Evolutionary conservation across 345 rosid species (phyloP).

Genomic region (Hypericum perforatum): DNA sequence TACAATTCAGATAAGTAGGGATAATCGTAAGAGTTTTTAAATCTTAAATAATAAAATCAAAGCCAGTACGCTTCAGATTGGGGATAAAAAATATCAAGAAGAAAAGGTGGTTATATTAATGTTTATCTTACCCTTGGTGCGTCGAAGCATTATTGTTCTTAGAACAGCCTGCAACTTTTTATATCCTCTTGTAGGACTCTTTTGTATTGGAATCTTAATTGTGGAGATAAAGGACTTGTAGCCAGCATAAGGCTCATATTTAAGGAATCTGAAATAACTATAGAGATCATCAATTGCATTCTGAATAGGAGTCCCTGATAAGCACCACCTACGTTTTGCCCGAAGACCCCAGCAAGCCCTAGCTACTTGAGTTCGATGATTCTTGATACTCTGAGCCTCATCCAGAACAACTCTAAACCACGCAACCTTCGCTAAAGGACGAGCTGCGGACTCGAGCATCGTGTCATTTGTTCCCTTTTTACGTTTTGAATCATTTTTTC

Average conservation of each 20-base stretch:
- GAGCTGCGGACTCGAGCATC: conserved; percentile 40
- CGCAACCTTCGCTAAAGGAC: conserved; percentile 83
- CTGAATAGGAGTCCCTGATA: conserved; percentile 98
- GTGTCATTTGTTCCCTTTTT: conserved; percentile 39
- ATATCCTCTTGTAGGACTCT: conserved; percentile 56
- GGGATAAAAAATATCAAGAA: too few species aligned
- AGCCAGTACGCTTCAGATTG: too few species aligned
- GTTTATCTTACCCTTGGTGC: conserved; percentile 61
- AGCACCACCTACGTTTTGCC: conserved; percentile 97
- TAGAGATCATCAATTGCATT: conserved; percentile 94
- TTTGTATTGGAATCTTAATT: conserved; percentile 64
- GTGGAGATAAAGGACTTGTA: conserved; percentile 46
- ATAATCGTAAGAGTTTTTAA: too few species aligned
- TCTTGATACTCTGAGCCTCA: conserved; percentile 97
- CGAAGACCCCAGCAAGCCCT: conserved; percentile 99
- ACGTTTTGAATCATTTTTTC: conserved; percentile 40
- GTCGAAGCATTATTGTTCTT: conserved; percentile 91
- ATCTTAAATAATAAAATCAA: too few species aligned
- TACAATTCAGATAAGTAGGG: too few species aligned
- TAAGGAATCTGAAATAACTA: conserved; percentile 94
- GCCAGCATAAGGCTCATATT: conserved; percentile 69
- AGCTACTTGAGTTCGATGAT: conserved; percentile 91
- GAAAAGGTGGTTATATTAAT: too few species aligned
- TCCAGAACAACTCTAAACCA: conserved; percentile 97
- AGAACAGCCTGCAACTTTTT: conserved; percentile 74